Evolutionary conservation across 306 rosid species (phyloP), one percentile per base, ranked within the genome.

Genomic region (Inga laurina): DNA sequence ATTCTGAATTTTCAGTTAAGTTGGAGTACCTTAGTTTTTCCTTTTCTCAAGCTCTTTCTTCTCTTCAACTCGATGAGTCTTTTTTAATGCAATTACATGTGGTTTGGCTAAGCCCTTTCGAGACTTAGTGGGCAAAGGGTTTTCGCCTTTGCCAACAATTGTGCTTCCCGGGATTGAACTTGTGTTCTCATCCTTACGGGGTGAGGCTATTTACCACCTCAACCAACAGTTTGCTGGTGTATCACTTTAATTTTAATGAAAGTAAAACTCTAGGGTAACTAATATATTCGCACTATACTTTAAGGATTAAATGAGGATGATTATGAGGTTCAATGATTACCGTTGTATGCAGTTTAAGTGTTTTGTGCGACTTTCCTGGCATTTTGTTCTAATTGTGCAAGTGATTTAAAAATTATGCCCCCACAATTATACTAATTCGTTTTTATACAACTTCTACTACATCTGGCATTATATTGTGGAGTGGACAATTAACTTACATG

Each of bases 381-480:
- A n/a, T 44, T 64, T 3, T 77, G 70, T n/a, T 39, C 16, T 8
- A 14, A 34, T 59, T 46, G 32, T 16, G 41, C 12, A 30, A 44
- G 62, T 27, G 21, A 59, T 45, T 62, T 46, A 18, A 32, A 66
- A 46, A 57, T 66, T 35, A 49, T 30, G 46, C 70, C 16, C 32
- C 43, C 34, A 15, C 35, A 8, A 9, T 64, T 34, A 8, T 57
- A 43, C 15, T 37, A 22, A 7, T 37, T 21, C 2, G 27, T 16
- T 32, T 75, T 43, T 32, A 18, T 48, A 76, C 72, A 27, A 56
- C 10, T 65, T 77, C 30, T 18, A 54, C 80, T 61, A 37, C 56
- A 73, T 65, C 57, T 65, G 76, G 57, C 61, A 66, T 46, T 48
- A 74, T 80, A 72, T 68, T 73, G 30, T 59, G 35, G 70, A 69